Conservation (phyloP, 129 eudicot species). For the Sambucus nigra region DNA sequence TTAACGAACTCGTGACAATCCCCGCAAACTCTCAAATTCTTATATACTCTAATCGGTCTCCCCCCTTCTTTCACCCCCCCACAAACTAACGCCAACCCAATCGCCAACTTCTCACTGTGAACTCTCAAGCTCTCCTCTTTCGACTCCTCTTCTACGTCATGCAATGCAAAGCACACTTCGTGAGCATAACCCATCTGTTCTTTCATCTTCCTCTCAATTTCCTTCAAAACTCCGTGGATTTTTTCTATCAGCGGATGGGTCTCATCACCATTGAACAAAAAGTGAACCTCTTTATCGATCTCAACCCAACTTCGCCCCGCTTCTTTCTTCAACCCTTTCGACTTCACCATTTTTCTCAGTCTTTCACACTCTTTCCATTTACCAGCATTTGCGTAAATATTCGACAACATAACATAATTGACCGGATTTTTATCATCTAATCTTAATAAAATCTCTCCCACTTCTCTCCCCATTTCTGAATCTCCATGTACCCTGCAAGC, state of each 20-base stretch:
- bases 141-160: conserved; percentile 69
- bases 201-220: conserved; percentile 50
- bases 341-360: conserved; percentile 42
- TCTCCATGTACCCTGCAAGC: conserved; percentile 71
- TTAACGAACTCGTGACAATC: conserved; percentile 77
- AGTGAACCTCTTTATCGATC: conserved; percentile 48
- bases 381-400: conserved; percentile 55
- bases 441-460: conserved; percentile 46
- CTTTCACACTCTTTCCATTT: conserved; percentile 62
- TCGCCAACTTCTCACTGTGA: conserved; percentile 67
- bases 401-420: conserved; percentile 60
- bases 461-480: conserved; percentile 69
- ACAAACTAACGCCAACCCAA: conserved; percentile 50
- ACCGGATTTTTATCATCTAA: conserved; percentile 50
- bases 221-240: conserved; percentile 41
- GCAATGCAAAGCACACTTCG: conserved; percentile 50
- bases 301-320: conserved; percentile 79
- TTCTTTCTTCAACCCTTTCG: conserved; percentile 53
- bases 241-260: conserved; percentile 43
- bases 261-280: conserved; percentile 58
- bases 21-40: conserved; percentile 64
- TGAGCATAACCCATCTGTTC: conserved; percentile 50
- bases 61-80: conserved; percentile 31
- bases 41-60: conserved; percentile 38
- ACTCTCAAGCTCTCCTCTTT: conserved; percentile 58